These are phyloP conservation scores for Penicillium verhagenii DNA, from an alignment of 495 filamentous ascomycete species.

Conservation along the genomic window DNA sequence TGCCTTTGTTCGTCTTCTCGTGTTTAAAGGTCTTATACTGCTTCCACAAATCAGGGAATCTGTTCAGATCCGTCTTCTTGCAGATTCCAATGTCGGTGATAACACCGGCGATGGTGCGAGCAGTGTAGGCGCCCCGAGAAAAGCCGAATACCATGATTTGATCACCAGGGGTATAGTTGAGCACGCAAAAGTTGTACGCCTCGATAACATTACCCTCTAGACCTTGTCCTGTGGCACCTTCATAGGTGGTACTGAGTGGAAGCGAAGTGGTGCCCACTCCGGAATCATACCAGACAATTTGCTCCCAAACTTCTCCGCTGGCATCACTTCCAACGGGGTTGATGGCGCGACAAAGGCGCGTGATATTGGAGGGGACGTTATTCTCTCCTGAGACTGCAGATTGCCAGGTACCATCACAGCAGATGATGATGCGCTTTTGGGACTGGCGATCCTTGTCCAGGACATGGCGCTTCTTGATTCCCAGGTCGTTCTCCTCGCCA, in stretches of 20 bases:
- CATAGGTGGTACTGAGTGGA: conserved; percentile 10
- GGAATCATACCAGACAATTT: conserved; percentile 31
- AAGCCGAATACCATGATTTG: conserved; percentile 61
- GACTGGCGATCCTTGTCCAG: background rate
- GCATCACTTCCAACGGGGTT: conserved; percentile 16
- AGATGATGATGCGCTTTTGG: conserved; percentile 27
- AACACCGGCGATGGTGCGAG: conserved; percentile 54
- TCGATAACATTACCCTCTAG: conserved; percentile 24
- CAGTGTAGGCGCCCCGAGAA: conserved; percentile 59
- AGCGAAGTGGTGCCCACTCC: conserved; percentile 22
- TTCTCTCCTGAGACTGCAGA: conserved; percentile 22
- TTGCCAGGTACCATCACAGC: conserved; percentile 32
- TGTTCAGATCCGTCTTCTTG: conserved; percentile 37
- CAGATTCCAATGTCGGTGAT: conserved; percentile 53
- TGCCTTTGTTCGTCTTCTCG: conserved; percentile 5
- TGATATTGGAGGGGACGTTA: conserved; percentile 28
- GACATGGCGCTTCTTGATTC: background rate
- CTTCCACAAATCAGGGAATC: conserved; percentile 46
- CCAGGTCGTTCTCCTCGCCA: too few relatives aligned
- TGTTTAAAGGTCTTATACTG: conserved; percentile 41
- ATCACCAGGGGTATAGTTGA: conserved; percentile 53
- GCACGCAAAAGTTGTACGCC: conserved; percentile 23
- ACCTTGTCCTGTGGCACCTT: conserved; percentile 19
- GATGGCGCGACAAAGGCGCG: conserved; percentile 21
- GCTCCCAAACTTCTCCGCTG: conserved; percentile 18